phyloP scores from a whole-genome alignment of 192 early-diverging fungal genomes.

The Coemansia sp. region DNA sequence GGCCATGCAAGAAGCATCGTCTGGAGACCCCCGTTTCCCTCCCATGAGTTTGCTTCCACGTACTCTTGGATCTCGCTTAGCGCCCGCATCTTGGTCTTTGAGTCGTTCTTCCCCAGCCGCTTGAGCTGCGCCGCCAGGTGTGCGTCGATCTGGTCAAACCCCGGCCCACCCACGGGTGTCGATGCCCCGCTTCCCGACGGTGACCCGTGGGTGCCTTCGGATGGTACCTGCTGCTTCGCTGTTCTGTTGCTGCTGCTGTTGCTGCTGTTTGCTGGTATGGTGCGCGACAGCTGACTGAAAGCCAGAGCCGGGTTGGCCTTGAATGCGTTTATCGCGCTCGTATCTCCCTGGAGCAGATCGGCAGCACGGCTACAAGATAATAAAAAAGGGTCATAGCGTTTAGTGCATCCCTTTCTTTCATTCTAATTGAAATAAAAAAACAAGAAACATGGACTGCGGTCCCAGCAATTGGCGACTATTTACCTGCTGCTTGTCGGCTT shows the following conservation, averaged over 20 bases:
- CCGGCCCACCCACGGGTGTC: conserved; percentile 11
- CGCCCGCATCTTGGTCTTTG: conserved; percentile 83
- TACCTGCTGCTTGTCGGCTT: conserved; percentile 88
- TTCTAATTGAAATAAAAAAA: background rate
- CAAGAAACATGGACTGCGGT: background rate
- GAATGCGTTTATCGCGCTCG: conserved; percentile 47
- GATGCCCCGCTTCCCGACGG: conserved; percentile 14
- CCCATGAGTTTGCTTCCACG: conserved; percentile 53
- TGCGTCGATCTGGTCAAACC: conserved; percentile 57
- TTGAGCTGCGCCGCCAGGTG: conserved; percentile 76
- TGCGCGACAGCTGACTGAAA: conserved; percentile 67
- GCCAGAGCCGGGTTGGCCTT: conserved; percentile 58
- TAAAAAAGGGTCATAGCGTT: background rate
- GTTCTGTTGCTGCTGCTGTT: too few relatives aligned
- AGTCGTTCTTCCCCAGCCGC: conserved; percentile 82
- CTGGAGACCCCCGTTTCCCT: conserved; percentile 29
- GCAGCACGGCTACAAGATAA: conserved; percentile 35
- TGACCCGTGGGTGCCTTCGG: background rate
- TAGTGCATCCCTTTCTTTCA: background rate
- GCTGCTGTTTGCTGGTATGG: background rate
- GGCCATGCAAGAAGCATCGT: conserved; percentile 50
- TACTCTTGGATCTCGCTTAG: conserved; percentile 78
- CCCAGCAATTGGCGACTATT: background rate
- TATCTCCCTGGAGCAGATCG: conserved; percentile 41
- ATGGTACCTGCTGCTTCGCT: conserved; percentile 5